Percentiles rank a stretch among this genome's conserved stretches.
phyloP scores from a whole-genome alignment of 2,329 filamentous ascomycete genomes.

The Diaporthe longicolla region DNA sequence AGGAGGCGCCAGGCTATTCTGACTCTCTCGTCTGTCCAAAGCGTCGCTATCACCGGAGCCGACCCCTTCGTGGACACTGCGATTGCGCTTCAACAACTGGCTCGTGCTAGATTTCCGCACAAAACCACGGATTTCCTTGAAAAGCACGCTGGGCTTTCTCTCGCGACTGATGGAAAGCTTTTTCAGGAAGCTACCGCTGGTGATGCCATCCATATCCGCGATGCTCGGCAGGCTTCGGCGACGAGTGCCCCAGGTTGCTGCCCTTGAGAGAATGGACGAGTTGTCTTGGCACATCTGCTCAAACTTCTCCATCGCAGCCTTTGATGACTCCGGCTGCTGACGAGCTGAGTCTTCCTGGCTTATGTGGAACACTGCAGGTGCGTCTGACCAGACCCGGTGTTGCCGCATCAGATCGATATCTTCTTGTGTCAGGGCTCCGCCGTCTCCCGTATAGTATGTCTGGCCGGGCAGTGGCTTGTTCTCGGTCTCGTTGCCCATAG shows the following conservation, averaged over 20 bases:
- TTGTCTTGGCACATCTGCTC: conserved; percentile 67
- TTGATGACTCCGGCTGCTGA: conserved; percentile 65
- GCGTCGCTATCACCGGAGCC: conserved; percentile 48
- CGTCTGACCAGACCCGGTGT: conserved; percentile 64
- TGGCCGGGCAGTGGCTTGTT: conserved; percentile 65
- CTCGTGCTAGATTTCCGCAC: conserved; percentile 65
- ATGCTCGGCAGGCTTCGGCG: conserved; percentile 74
- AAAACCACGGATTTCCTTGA: conserved; percentile 66
- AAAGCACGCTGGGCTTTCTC: conserved; percentile 68
- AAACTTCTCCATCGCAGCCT: conserved; percentile 68
- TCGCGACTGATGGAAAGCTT: conserved; percentile 69
- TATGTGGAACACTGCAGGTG: conserved; percentile 63
- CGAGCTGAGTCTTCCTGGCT: conserved; percentile 50
- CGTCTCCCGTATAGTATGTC: conserved; percentile 61
- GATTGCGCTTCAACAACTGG: conserved; percentile 62
- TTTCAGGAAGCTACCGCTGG: conserved; percentile 74
- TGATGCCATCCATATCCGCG: conserved; percentile 71
- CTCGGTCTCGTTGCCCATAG: conserved; percentile 62
- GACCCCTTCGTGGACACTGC: conserved; percentile 57
- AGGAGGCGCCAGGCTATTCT: conserved; percentile 66
- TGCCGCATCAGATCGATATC: conserved; percentile 66
- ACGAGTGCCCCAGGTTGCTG: conserved; percentile 79
- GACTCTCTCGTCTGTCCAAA: conserved; percentile 56
- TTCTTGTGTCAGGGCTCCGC: conserved; percentile 58
- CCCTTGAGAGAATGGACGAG: conserved; percentile 71